Base-by-base conservation (phyloP, 2,329 filamentous ascomycete species). In the Botrytis pseudocinerea region DNA sequence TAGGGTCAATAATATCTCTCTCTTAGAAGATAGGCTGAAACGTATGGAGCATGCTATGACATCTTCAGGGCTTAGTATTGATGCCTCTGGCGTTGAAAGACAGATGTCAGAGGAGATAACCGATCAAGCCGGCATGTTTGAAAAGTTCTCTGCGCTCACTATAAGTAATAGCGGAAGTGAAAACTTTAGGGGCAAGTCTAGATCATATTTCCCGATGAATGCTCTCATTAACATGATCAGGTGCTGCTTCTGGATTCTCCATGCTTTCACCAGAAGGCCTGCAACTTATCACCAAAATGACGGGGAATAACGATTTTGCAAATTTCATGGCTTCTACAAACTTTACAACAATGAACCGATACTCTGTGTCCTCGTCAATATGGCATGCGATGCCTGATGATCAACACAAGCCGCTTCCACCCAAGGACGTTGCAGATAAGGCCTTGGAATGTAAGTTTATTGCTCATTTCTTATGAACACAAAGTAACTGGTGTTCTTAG, bases 191-290 rank as follows among this genome's bases (percentile, higher is more conserved):
- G 77, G 77, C 75, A 73, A 64, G 70, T 72, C n/a, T 61, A 46
- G 38, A 71, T 73, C 60, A 35, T 40, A 54, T 38, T 28, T 28
- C 16, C 44, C 14, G 51, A 48, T 44, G 4, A 57, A 57, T 66
- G n/a, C 32, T 38, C 48, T 63, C 66, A 44, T 73, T 68, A 65
- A 73, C 18, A 28, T 74, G 14, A 48, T 59, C 64, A 78, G 77
- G 77, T 54, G 74, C 69, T 38, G 71, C 78, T 22, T 79, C 78
- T 68, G 76, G 77, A 5, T 78, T 77, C 72, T 77, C 76, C 44
- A 69, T 79, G 63, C 75, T 79, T 66, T 78, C 78, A 35, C 76
- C 77, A 32, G 74, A 76, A 64, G 77, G 77, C 51, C 66, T 79
- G 51, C 76, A 70, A 32, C 76, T 75, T 69, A 78, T 79, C 54